Evolutionary conservation across 805 yeast species (phyloP).

Genomic region (Pachysolen tannophilus): DNA sequence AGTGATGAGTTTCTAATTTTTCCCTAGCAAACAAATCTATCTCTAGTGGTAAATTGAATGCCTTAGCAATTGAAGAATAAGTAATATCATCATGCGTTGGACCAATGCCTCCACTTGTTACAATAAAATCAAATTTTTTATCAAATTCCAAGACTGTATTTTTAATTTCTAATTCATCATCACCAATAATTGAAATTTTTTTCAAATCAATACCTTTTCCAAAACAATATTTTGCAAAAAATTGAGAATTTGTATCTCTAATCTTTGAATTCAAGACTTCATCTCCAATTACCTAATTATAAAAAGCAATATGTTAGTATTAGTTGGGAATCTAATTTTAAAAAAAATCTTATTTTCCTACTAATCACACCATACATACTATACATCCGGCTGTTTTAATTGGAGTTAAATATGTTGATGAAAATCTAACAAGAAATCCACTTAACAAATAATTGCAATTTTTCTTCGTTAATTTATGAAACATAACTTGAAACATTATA

Average conservation of each 20-base stretch:
- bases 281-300: constrained; percentile 59
- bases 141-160: constrained; percentile 39
- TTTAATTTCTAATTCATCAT: constrained; percentile 58
- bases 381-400: constrained; percentile 8
- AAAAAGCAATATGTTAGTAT: neutral
- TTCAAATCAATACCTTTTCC: constrained; percentile 56
- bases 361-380: too few relatives aligned
- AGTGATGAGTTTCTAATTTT: constrained; percentile 46
- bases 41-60: constrained; percentile 41
- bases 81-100: constrained; percentile 91
- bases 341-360: too few relatives aligned
- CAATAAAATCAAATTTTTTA: constrained; percentile 52
- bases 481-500: too few relatives aligned
- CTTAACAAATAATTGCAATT: too few relatives aligned
- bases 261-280: constrained; percentile 85
- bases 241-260: constrained; percentile 66
- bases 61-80: constrained; percentile 64
- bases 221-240: constrained; percentile 67
- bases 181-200: constrained; percentile 69
- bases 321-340: neutral
- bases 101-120: constrained; percentile 74
- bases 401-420: neutral
- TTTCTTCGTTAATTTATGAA: too few relatives aligned
- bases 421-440: neutral
- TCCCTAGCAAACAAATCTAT: constrained; percentile 51